phyloP scores from a whole-genome alignment of 1,139 yeast species.

The Diutina rugosa region DNA sequence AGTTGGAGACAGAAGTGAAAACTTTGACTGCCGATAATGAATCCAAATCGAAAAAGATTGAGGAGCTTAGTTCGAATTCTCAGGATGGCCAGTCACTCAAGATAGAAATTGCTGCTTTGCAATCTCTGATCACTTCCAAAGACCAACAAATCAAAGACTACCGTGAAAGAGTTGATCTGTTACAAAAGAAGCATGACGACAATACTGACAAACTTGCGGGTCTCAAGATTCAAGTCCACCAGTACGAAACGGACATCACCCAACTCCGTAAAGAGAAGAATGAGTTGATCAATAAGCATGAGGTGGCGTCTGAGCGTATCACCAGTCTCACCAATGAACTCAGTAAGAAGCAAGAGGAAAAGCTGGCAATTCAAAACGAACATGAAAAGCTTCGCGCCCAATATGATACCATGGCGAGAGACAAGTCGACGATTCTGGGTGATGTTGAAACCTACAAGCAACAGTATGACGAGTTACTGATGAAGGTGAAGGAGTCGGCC shows the following conservation, averaged over 20 bases:
- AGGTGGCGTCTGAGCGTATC: slow-evolving; percentile 22
- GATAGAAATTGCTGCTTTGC: slow-evolving; percentile 27
- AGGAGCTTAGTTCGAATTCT: slow-evolving; percentile 19
- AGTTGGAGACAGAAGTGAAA: slow-evolving; percentile 10
- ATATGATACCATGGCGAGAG: slow-evolving; percentile 32
- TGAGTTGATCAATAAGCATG: slow-evolving; percentile 25
- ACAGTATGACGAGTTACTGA: slow-evolving; percentile 66
- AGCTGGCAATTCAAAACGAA: slow-evolving; percentile 37
- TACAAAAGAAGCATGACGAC: slow-evolving; percentile 13
- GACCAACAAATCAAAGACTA: slow-evolving; percentile 36
- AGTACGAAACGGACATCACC: slow-evolving; percentile 24
- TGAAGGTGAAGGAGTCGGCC: slow-evolving; percentile 55
- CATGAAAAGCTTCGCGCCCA: slow-evolving; percentile 39
- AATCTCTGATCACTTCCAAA: slow-evolving; percentile 28
- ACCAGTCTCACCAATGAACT: slow-evolving; percentile 16
- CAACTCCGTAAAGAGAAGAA: slow-evolving; percentile 23
- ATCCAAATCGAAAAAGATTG: slow-evolving; percentile 10
- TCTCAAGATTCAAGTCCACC: slow-evolving; percentile 25
- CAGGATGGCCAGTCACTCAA: slow-evolving; percentile 25
- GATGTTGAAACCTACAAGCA: slow-evolving; percentile 49
- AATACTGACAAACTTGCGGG: slow-evolving; percentile 28
- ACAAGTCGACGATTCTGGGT: slow-evolving; percentile 35
- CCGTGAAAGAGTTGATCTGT: slow-evolving; percentile 19
- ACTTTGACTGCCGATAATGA: slow-evolving; percentile 1
- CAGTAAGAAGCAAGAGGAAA: slow-evolving; percentile 33